Base-by-base conservation (phyloP, 1,139 yeast species). In the Yamadazyma trypodendri region DNA sequence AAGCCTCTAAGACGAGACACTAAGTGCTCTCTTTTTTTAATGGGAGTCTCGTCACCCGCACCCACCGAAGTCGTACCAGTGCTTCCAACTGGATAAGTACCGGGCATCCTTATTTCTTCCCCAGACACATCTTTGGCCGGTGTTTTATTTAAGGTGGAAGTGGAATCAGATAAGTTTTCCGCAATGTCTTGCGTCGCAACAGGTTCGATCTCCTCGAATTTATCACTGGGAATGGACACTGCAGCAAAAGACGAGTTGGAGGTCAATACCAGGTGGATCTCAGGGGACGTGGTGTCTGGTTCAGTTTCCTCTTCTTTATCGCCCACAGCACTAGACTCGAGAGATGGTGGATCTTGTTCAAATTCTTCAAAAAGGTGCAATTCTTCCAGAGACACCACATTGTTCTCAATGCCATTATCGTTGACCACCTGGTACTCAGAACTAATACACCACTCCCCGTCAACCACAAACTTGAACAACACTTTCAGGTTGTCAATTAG, bases 211-310 rank as follows among this genome's bases (percentile, higher is more conserved):
- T 45, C 47, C 33, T 45, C 48, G 28, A 43, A 43, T 17, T 42
- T 38, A 25, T 42, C 41, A 23, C 42, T 37, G 16, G 50, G 51
- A 27, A 48, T 28, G 3, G 73, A 65, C 16, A 69, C 66, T 6
- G 72, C 73, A 11, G 74, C 73, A 54, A 63, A 69, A 4, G 75
- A 67, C 1, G 72, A 66, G 6, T 56, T 53, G 2, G 65, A 46
- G 2, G 73, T 63, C 40, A 56, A 56, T 3, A 63, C 65, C 27
- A 62, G 63, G 27, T 47, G 43, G 24, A 45, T 45, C 8, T 27
- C 29, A 3, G 29, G 29, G n/a, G n/a, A n/a, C n/a, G n/a, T n/a
- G n/a, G n/a, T n/a, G n/a, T n/a, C n/a, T n/a, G n/a, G n/a, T n/a
- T n/a, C n/a, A 27, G 20, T n/a, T 7, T 3, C 6, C n/a, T 27